Evolutionary conservation across 2,329 filamentous ascomycete species (phyloP).

Genomic region (Microcyclospora pomicola): DNA sequence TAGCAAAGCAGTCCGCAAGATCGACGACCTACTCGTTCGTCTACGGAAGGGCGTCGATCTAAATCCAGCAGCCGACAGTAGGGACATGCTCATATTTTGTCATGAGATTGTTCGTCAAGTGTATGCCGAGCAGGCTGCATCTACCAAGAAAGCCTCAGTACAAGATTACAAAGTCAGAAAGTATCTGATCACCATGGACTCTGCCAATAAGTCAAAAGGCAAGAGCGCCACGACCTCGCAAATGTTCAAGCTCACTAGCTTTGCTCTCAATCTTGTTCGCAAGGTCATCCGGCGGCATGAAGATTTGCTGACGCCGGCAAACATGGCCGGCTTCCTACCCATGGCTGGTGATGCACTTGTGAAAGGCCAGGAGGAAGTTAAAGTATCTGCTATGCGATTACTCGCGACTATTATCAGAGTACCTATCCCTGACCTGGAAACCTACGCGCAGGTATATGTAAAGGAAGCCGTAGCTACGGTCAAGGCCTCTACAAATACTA

Average conservation of each 20-base stretch:
- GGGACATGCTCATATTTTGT: constrained; percentile 82
- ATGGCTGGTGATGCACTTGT: constrained; percentile 79
- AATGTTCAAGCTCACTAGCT: constrained; percentile 74
- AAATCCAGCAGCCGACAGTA: constrained; percentile 64
- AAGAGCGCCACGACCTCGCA: constrained; percentile 63
- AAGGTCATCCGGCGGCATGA: constrained; percentile 78
- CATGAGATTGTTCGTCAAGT: constrained; percentile 86
- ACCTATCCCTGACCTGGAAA: constrained; percentile 55
- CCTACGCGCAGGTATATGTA: constrained; percentile 62
- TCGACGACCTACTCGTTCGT: constrained; percentile 74
- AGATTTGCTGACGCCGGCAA: constrained; percentile 61
- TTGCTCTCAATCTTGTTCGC: constrained; percentile 75
- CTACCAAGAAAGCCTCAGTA: constrained; percentile 3
- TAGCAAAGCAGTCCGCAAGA: constrained; percentile 69
- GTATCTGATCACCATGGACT: constrained; percentile 66
- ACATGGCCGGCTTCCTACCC: constrained; percentile 74
- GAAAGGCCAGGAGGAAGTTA: constrained; percentile 79
- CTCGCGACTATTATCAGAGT: constrained; percentile 75
- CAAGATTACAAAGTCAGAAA: constrained; percentile 51
- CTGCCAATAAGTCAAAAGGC: constrained; percentile 56
- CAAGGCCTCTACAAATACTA: constrained; percentile 61
- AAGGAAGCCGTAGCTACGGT: constrained; percentile 75
- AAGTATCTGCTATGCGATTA: constrained; percentile 74
- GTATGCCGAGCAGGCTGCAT: constrained; percentile 40
- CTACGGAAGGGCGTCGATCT: constrained; percentile 71